phyloP scores from a whole-genome alignment of 2,329 filamentous ascomycete genomes.

The Ambrosiella xylebori region DNA sequence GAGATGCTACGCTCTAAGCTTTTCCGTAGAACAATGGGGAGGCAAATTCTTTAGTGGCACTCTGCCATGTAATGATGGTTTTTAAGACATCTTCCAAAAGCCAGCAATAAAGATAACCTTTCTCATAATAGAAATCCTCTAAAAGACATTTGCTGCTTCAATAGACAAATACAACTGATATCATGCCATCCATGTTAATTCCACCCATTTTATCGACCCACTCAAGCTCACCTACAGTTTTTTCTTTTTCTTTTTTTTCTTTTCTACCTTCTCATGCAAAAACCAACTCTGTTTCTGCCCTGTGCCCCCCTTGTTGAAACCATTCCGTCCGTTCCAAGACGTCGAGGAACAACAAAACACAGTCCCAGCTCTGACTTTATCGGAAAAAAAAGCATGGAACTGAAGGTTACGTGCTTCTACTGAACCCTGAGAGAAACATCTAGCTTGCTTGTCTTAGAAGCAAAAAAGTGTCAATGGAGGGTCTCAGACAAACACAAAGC shows the following conservation, averaged over 20 bases:
- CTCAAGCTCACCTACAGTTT: not conserved
- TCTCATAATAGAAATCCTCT: too few species aligned
- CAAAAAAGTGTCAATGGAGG: not conserved
- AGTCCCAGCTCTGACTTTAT: not conserved
- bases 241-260: not conserved
- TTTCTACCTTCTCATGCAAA: not conserved
- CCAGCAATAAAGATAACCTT: too few species aligned
- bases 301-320: not conserved
- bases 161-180: not conserved
- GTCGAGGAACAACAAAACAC: not conserved
- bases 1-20: too few species aligned
- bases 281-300: not conserved
- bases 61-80: too few species aligned
- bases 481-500: too few species aligned
- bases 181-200: not conserved
- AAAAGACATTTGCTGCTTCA: not conserved
- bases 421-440: constrained; percentile 2
- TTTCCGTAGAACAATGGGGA: too few species aligned
- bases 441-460: not conserved
- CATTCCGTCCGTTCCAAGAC: not conserved
- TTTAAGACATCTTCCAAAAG: too few species aligned
- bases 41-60: too few species aligned
- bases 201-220: not conserved
- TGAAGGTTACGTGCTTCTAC: not conserved
- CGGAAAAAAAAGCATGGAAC: not conserved